These are phyloP conservation scores for Fraxinus anomala DNA, from an alignment of 257 asterid species.

Conservation along the genomic window DNA sequence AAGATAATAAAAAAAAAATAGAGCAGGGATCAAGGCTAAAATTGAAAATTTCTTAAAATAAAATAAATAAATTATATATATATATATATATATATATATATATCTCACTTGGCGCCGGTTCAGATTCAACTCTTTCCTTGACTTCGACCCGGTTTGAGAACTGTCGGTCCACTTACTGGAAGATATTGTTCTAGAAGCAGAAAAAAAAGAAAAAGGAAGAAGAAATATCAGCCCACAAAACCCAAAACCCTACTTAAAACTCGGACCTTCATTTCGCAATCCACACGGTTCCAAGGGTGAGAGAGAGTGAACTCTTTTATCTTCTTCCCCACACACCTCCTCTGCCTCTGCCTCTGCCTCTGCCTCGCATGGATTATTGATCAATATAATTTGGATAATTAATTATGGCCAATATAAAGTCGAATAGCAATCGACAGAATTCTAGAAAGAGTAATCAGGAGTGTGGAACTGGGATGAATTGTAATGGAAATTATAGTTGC, in stretches of 20 bases:
- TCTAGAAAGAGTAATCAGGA: constrained; percentile 14
- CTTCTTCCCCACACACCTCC: background rate
- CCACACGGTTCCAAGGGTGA: background rate
- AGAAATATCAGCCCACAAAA: background rate
- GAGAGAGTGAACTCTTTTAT: constrained; percentile 23
- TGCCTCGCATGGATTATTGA: constrained; percentile 35
- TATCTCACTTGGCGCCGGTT: background rate
- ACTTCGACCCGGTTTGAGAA: background rate
- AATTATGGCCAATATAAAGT: constrained; percentile 50
- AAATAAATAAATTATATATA: background rate
- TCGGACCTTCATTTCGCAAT: constrained; percentile 41
- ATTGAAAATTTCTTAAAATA: too few relatives aligned
- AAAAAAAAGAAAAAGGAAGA: background rate
- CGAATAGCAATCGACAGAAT: constrained; percentile 27
- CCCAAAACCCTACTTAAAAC: constrained; percentile 86
- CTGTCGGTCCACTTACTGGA: background rate
- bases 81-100: too few relatives aligned
- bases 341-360: background rate
- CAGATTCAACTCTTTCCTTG: background rate
- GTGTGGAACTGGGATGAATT: constrained; percentile 29
- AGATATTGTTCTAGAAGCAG: background rate
- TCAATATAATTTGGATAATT: constrained; percentile 17
- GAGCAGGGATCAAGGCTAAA: too few relatives aligned
- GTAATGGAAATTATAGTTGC: constrained; percentile 30
- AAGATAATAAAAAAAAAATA: too few relatives aligned